Conservation (phyloP, 2,329 filamentous ascomycete species). For the Amphichorda felina region DNA sequence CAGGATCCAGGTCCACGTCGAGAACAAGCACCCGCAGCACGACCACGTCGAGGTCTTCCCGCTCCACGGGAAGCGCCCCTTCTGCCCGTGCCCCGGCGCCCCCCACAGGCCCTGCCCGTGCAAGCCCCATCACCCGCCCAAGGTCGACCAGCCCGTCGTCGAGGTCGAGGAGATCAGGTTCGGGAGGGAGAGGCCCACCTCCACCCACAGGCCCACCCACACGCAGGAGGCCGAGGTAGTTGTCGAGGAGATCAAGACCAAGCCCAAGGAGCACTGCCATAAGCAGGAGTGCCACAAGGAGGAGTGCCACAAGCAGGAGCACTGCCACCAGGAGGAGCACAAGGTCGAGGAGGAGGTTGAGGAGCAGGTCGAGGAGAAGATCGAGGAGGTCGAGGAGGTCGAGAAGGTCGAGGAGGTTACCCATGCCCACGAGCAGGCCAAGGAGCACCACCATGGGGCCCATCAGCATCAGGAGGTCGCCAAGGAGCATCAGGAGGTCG, state of each 20-base stretch:
- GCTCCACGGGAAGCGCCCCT: not conserved
- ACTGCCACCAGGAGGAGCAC: not conserved
- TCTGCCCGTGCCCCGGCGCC: not conserved
- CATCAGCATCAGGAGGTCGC: not conserved
- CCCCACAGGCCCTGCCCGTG: not conserved
- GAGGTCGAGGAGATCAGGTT: not conserved
- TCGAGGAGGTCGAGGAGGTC: not conserved
- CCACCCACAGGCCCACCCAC: not conserved
- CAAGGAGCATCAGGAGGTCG: not conserved
- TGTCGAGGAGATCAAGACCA: not conserved
- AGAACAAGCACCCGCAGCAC: constrained; percentile 2
- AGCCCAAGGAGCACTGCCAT: not conserved
- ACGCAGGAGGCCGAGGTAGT: not conserved
- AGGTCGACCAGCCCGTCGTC: not conserved
- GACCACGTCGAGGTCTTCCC: constrained; percentile 1
- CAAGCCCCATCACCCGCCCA: no score
- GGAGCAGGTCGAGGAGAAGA: constrained; percentile 1
- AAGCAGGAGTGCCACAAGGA: no score
- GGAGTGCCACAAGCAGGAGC: no score
- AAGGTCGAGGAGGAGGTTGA: not conserved
- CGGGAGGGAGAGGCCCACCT: not conserved
- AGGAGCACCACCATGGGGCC: not conserved
- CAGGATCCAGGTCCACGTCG: not conserved
- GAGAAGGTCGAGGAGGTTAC: not conserved
- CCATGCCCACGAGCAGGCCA: not conserved